phyloP scores from a whole-genome alignment of 805 yeast genomes.

The Candida railenensis region DNA sequence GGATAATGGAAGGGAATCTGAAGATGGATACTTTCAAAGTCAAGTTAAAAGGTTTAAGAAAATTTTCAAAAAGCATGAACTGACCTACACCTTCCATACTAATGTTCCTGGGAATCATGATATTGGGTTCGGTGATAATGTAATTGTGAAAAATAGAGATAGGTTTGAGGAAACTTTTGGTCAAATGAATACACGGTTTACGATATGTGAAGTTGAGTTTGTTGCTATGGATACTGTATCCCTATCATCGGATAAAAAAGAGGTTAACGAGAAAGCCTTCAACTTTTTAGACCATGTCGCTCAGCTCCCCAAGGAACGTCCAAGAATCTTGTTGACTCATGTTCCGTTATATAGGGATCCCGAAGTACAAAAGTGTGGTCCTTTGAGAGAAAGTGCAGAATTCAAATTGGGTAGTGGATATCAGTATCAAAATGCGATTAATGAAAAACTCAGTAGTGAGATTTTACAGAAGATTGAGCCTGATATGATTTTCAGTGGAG shows the following conservation, averaged over 20 bases:
- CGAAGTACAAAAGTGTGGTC: conserved; percentile 63
- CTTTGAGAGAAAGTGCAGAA: conserved; percentile 63
- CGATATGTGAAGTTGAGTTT: conserved; percentile 31
- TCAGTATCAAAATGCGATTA: conserved; percentile 86
- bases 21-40: conserved; percentile 26
- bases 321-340: conserved; percentile 75
- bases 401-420: conserved; percentile 64
- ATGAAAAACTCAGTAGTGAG: conserved; percentile 52
- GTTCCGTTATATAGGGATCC: conserved; percentile 83
- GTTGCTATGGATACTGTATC: conserved; percentile 75
- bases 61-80: conserved; percentile 24
- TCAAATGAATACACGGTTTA: conserved; percentile 22
- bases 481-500: conserved; percentile 76
- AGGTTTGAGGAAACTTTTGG: conserved; percentile 35
- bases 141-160: conserved; percentile 41
- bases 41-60: conserved; percentile 31
- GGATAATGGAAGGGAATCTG: conserved; percentile 39
- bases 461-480: conserved; percentile 66
- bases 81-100: conserved; percentile 26
- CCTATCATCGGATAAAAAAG: conserved; percentile 52
- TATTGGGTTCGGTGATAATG: conserved; percentile 80
- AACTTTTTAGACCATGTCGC: conserved; percentile 45
- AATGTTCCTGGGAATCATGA: conserved; percentile 90
- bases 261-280: conserved; percentile 49
- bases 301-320: conserved; percentile 24